Evolutionary conservation across 2,329 filamentous ascomycete genomes (phyloP).

Genomic region (Elsinoe ampelina): DNA sequence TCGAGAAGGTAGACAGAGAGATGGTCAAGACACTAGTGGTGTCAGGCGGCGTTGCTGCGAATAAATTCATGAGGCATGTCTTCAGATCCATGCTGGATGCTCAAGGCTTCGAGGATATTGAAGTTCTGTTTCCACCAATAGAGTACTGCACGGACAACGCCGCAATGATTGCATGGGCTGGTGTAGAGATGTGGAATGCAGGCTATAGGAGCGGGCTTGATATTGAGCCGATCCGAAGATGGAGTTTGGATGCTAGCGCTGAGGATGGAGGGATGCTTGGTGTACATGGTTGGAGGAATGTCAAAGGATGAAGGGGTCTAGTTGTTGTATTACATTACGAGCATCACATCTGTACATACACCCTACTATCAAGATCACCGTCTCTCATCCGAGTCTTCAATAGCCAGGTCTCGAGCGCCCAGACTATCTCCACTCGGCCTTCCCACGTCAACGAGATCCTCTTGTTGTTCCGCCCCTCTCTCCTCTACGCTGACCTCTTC

Average conservation of each 20-base stretch:
- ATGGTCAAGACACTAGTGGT: slow-evolving; percentile 60
- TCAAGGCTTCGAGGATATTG: slow-evolving; percentile 54
- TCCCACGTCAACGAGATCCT: neutral
- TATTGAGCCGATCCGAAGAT: slow-evolving; percentile 55
- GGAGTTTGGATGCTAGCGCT: slow-evolving; percentile 58
- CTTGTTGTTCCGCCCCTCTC: neutral
- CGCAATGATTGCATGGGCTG: slow-evolving; percentile 94
- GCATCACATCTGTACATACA: neutral
- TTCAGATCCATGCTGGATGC: slow-evolving; percentile 47
- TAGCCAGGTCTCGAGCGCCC: neutral
- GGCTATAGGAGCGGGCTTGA: slow-evolving; percentile 59
- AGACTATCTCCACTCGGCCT: neutral
- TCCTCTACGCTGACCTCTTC: neutral
- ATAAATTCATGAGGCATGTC: slow-evolving; percentile 65
- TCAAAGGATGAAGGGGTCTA: neutral
- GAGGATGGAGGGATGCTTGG: slow-evolving; percentile 61
- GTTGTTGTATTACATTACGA: neutral
- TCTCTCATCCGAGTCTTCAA: neutral
- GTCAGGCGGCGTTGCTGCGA: slow-evolving; percentile 84
- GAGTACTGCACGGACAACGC: slow-evolving; percentile 88
- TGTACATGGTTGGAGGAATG: slow-evolving; percentile 23
- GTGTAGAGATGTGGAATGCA: slow-evolving; percentile 78
- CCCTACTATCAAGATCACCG: neutral
- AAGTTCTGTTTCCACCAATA: slow-evolving; percentile 64
- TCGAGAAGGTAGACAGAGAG: slow-evolving; percentile 8